Conservation (phyloP, 2,329 filamentous ascomycete species). For the Pseudogymnoascus destructans region DNA sequence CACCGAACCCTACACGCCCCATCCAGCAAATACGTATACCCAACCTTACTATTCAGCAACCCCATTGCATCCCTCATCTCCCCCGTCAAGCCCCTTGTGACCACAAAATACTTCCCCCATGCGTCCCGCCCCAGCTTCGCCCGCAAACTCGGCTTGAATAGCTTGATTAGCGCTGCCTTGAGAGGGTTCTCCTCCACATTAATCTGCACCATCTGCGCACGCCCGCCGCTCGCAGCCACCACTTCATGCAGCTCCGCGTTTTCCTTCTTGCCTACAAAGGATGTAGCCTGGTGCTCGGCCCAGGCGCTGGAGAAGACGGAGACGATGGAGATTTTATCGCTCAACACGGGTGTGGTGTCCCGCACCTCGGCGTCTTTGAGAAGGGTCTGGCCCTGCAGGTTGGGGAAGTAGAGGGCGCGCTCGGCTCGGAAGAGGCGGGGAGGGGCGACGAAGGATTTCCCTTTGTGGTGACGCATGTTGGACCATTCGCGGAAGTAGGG, state of each 20-base stretch:
- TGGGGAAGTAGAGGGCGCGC: conserved; percentile 82
- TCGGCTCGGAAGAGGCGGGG: conserved; percentile 73
- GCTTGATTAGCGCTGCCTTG: conserved; percentile 43
- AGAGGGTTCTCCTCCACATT: conserved; percentile 76
- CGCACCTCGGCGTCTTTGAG: conserved; percentile 38
- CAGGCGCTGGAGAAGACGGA: conserved; percentile 71
- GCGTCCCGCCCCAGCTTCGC: conserved; percentile 37
- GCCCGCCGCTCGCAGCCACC: conserved; percentile 38
- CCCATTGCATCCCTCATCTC: conserved; percentile 51
- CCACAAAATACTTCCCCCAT: conserved; percentile 49
- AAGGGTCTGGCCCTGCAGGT: conserved; percentile 70
- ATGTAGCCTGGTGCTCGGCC: conserved; percentile 68
- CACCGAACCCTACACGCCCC: conserved; percentile 79
- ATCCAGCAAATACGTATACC: conserved; percentile 76
- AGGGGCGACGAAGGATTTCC: conserved; percentile 84
- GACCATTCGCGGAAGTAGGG: conserved; percentile 96
- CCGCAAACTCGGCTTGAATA: conserved; percentile 43
- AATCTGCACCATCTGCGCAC: conserved; percentile 67
- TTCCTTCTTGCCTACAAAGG: conserved; percentile 50
- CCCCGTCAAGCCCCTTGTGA: conserved; percentile 44
- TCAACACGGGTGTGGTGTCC: conserved; percentile 65
- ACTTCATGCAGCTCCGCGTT: conserved; percentile 59
- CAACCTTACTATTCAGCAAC: conserved; percentile 78
- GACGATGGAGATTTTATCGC: conserved; percentile 64
- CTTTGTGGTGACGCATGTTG: conserved; percentile 68